Base-by-base conservation (phyloP, 2,329 filamentous ascomycete genomes). In the Xylariales sp. region DNA sequence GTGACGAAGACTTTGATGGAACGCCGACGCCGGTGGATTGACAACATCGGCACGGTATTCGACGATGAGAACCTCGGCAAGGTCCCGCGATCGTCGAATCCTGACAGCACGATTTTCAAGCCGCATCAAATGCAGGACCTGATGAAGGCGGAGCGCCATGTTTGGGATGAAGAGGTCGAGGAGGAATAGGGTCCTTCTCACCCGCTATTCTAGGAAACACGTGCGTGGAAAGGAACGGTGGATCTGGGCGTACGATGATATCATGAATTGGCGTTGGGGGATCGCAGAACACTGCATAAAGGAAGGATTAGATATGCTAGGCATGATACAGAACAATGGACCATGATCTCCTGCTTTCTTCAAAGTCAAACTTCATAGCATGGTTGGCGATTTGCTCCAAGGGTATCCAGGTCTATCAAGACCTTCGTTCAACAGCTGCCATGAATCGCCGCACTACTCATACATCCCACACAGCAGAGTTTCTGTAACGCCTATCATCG, bases 1-100 rank as follows among this genome's bases (percentile, higher is more conserved):
- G 76, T 89, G 44, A 93, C 93, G 3, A 83, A 89, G 59, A 91
- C 83, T 32, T 72, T 98, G 19, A 96, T 98, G 90, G 90, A 96
- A 61, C 78, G 91, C 45, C 78, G 90, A 42, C 78, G 81, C 58
- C 81, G 89, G 51, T 98, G 93, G 91, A 89, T 88, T 49, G 85
- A 88, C 49, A 90, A 81, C 28, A 94, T 98, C 51, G 88, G 89
- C 0, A 85, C 88, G 0, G 88, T 97, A 1, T 95, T 98, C 54
- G 84, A 90, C 46, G 86, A 86, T 53, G 88, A 90, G 53, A 84
- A 80, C 52, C 75, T 88, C 25, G 78, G 78, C 46, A 78, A 75
- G 42, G 83, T 96, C 31, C 88, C 89, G 12, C 69, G 81, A 2
- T 65, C 61, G 16, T 69, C 72, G 2, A 84, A 93, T 44, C 78